Base-by-base conservation (phyloP, 2,329 filamentous ascomycete species). In the Orbilia brochopaga region DNA sequence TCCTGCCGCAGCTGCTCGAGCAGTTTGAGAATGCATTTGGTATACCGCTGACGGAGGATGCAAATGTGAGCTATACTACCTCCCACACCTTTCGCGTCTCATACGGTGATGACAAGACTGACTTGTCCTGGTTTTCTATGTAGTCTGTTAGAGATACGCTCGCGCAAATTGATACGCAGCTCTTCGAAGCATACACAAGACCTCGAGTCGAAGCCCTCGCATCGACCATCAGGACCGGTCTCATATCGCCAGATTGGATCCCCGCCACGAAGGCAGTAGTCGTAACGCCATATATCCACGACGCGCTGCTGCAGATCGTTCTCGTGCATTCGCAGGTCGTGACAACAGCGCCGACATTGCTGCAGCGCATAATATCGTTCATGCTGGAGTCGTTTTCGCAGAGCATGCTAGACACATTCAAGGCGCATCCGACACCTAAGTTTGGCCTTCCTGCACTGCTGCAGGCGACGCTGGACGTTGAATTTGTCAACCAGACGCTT, bases 391-490 rank as follows among this genome's bases (percentile, higher is more conserved):
- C 92, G 77, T 85, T 90, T 10, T 93, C 89, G 10, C 82, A 85
- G 4, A 88, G 92, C 73, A 87, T 97, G n/a, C 87, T 97, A 15
- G 85, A 88, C 27, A 88, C 91, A 0, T 96, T 97, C 83, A 83
- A 85, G 79, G 78, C 83, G 37, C 87, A 88, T 5, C 79, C 69
- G 13, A 62, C 42, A 6, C 23, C 83, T 2, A 83, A 83, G 19
- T 97, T 94, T 80, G 85, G 87, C 1, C 86, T 99, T 0, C 83
- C 89, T 3, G 88, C 90, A 5, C 85, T 99, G 56, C 96, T 97
- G 88, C 95, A 99, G 80, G 95, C 95, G 1, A 99, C 94, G 0
- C 86, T 99, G 0, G 94, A 99, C 78, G 92, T 97, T 1, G 94
- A 99, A 80, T 97, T 99, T 78, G 88, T 97, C 65, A 91, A 92